Conservation (phyloP, 306 rosid species). For the Notholithocarpus densiflorus region DNA sequence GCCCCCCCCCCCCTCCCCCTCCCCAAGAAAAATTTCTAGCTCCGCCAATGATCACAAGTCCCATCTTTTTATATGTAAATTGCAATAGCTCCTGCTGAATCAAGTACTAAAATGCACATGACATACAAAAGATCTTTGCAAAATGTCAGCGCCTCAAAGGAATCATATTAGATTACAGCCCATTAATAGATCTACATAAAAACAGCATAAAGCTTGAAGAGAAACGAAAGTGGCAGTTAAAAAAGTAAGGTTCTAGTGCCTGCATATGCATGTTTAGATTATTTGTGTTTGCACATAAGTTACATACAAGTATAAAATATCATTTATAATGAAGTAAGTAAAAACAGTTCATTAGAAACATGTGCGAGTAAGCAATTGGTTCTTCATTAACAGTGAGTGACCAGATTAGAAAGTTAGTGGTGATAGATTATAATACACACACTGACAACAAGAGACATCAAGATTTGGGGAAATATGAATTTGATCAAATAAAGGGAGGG, state of each 20-base stretch:
- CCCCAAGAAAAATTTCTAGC: too few relatives aligned
- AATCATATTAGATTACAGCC: background rate
- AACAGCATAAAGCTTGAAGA: background rate
- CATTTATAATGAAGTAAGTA: background rate
- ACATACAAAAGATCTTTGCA: background rate
- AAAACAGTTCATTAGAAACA: background rate
- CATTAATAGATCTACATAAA: background rate
- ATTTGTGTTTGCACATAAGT: background rate
- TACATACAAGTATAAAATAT: background rate
- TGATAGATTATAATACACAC: background rate
- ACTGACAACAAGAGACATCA: constrained; percentile 9
- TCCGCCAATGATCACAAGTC: too few relatives aligned
- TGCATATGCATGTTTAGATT: background rate
- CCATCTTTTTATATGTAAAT: background rate
- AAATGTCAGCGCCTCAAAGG: background rate
- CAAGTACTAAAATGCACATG: background rate
- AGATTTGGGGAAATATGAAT: background rate
- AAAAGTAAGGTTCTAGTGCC: background rate
- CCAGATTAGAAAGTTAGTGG: background rate
- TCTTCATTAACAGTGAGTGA: background rate
- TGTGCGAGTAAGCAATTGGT: background rate
- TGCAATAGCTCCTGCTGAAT: background rate
- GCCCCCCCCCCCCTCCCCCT: too few relatives aligned
- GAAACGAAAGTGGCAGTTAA: background rate
- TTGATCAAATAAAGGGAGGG: background rate